These are phyloP conservation scores for Pseudocercospora eumusae DNA, from an alignment of 2,329 filamentous ascomycete species.

Conservation along the genomic window DNA sequence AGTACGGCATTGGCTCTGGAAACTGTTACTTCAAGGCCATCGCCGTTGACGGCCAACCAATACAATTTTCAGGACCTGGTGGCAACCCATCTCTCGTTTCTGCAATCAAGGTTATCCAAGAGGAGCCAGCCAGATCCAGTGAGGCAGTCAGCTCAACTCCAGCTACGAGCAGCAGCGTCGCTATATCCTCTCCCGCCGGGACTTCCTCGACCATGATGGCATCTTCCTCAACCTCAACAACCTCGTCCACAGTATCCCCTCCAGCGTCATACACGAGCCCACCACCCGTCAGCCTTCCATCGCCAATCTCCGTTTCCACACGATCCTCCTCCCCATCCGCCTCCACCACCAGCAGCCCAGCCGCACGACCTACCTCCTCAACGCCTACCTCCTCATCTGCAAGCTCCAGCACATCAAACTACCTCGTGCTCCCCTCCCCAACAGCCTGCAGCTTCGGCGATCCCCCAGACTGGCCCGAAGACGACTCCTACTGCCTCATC, in stretches of 20 bases:
- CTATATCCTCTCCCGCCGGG: not conserved
- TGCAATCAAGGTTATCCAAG: constrained; percentile 6
- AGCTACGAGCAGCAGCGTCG: not conserved
- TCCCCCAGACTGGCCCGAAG: constrained; percentile 32
- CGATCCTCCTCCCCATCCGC: not conserved
- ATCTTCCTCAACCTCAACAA: not conserved
- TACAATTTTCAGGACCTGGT: constrained; percentile 5
- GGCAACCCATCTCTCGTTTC: not conserved
- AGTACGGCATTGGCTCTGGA: constrained; percentile 13
- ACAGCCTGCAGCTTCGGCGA: constrained; percentile 39
- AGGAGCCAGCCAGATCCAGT: not conserved
- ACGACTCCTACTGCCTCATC: constrained; percentile 40
- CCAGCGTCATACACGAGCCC: not conserved
- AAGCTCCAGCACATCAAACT: constrained; percentile 18
- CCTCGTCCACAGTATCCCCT: not conserved
- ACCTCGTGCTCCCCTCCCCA: constrained; percentile 35
- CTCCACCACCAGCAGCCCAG: not conserved
- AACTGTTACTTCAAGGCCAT: constrained; percentile 18
- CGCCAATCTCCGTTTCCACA: not conserved
- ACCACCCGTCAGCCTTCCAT: not conserved
- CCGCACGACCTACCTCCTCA: not conserved
- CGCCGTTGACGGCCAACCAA: constrained; percentile 4
- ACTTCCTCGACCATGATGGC: not conserved
- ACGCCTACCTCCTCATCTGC: constrained; percentile 15
- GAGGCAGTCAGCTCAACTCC: not conserved